A percentile compares a stretch with the other conserved stretches of the same genome.
Evolutionary conservation across 768 basidiomycete species (phyloP).

Genomic region (Amanita jacksonii): DNA sequence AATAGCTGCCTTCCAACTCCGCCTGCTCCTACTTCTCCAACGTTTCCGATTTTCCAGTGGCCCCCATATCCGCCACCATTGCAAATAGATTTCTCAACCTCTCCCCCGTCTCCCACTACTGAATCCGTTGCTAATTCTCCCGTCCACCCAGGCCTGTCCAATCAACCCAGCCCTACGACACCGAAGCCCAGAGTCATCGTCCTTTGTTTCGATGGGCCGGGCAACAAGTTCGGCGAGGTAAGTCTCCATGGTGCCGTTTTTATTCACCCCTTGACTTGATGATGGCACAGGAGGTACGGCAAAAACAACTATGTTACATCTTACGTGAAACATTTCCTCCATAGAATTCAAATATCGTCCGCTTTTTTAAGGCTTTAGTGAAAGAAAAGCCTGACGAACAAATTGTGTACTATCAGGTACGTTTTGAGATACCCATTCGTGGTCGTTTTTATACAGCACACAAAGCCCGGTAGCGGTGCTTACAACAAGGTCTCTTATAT

Average conservation of each 20-base stretch:
- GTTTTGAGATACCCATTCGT: too few relatives aligned
- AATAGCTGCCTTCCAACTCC: too few relatives aligned
- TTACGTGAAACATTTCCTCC: too few relatives aligned
- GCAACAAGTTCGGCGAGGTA: neutral
- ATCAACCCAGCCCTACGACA: neutral
- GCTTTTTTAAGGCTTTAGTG: constrained; percentile 3
- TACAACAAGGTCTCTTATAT: neutral
- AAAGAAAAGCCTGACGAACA: neutral
- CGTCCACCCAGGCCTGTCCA: too few relatives aligned
- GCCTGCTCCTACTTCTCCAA: too few relatives aligned
- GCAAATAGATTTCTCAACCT: too few relatives aligned
- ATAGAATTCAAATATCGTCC: constrained; percentile 7
- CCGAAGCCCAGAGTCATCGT: neutral
- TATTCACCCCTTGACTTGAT: too few relatives aligned
- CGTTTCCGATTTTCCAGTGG: too few relatives aligned
- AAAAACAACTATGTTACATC: too few relatives aligned
- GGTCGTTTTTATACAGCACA: too few relatives aligned
- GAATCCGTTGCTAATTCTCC: too few relatives aligned
- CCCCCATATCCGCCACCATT: too few relatives aligned
- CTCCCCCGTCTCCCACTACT: constrained; percentile 31
- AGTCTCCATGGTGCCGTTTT: neutral
- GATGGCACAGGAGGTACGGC: constrained; percentile 7
- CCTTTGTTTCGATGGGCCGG: neutral
- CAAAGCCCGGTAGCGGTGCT: constrained; percentile 1
- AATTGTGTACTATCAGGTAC: neutral